Base-by-base conservation (phyloP, 1,284 basidiomycete species). In the Microbotryum intermedium region DNA sequence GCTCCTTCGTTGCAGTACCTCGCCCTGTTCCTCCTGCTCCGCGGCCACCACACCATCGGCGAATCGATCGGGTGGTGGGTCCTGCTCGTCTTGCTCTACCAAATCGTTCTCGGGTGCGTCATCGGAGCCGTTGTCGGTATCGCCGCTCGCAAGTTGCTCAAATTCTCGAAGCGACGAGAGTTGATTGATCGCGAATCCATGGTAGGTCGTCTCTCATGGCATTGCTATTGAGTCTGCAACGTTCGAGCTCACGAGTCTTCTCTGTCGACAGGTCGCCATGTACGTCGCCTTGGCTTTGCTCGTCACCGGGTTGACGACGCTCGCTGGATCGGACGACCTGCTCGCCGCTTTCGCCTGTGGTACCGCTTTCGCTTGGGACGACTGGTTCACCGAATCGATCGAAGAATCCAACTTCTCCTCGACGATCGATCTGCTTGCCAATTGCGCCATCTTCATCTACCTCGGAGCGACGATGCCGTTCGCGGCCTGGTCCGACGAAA, bases 401-500 rank as follows among this genome's bases (percentile, higher is more conserved):
- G 93, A 95, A 74, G 89, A 93, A 73, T 82, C 88, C 29, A 87
- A 93, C 68, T 98, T 98, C 79, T 90, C 87, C 69, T 92, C 88
- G 76, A 94, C 98, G 70, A 90, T 98, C 47, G 65, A 69, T 59
- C 57, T 70, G 18, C 64, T 68, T 53, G 64, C 67, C 59, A 71
- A 71, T 57, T 70, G 66, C 50, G 61, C 65, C 57, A 70, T 68
- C 26, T 95, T 95, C 77, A 84, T 95, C 58, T 95, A 87, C 72
- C 86, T 95, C 59, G 91, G 91, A 61, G 91, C 92, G 43, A 90
- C 92, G 83, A 92, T 92, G 81, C 92, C 92, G 0, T 97, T 97
- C 75, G 75, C 79, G 69, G 78, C 81, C 49, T 97, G 91, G 76
- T 81, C 83, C 65, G 77, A 88, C 72, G 75, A 77, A 0, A 76